Evolutionary conservation across 495 filamentous ascomycete genomes (phyloP), one percentile per base, ranked within the genome.

Genomic region (Neurospora sp.): DNA sequence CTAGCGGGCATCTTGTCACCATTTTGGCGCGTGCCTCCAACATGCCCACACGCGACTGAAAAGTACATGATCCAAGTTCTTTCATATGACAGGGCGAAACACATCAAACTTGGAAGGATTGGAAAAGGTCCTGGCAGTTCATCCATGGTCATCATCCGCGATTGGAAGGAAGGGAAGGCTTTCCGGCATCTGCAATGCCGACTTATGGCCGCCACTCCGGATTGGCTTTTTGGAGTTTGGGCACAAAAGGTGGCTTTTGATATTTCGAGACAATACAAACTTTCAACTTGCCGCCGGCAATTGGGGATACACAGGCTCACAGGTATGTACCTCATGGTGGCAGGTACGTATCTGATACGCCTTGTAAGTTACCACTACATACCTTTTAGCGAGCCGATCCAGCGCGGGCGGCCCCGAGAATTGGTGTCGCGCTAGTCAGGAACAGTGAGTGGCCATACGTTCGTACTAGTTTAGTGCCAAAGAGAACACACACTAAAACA

Each of bases 191-290:
- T 66, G 12, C 54, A 66, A 66, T 66, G 54, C 54, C 54, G 54
- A 35, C 54, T 66, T 18, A 74, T 71, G 69, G 27, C 70, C 40
- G 73, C 73, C 69, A 74, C 73, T 66, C 54, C 12, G 54, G 54
- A 35, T 62, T 71, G 40, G 72, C 69, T 42, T 66, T 71, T 74
- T 39, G 27, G n/a, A 37, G 37, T 72, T 42, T 38, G 40, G 5
- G 69, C 73, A 14, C 14, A 18, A 39, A 66, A 12, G 18, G 12
- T 66, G 54, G 54, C 27, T 66, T 66, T 35, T 66, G 14, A 31
- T 37, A 7, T 66, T 66, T 66, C 54, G 27, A 35, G 27, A 66
- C 14, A 16, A 66, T 66, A 66, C 54, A 35, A 62, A 66, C 27
- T 66, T 66, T 66, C 54, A 31, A 2, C 54, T 35, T 66, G 27